phyloP scores from a whole-genome alignment of 164 flowering plant genomes.

The Macadamia tetraphylla region DNA sequence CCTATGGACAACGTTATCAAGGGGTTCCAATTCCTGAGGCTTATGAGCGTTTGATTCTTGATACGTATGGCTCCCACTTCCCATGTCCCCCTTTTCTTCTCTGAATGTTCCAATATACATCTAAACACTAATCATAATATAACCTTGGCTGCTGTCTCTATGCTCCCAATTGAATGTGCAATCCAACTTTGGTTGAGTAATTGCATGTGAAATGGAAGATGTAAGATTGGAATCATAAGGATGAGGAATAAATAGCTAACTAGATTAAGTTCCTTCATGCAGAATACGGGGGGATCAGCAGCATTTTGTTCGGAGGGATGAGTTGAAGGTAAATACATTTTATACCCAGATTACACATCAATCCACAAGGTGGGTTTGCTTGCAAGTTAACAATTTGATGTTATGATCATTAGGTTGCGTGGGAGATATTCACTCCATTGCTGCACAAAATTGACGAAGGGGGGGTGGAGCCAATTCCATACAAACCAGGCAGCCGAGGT shows the following conservation, averaged over 20 bases:
- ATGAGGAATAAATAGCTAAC: background rate
- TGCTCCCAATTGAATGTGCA: background rate
- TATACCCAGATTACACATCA: background rate
- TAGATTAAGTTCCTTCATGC: constrained; percentile 16
- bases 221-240: too few relatives aligned
- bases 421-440: constrained; percentile 94
- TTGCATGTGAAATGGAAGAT: background rate
- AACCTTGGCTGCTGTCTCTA: background rate
- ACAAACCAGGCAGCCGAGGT: constrained; percentile 87
- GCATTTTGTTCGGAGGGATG: constrained; percentile 96
- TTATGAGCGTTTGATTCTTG: constrained; percentile 92
- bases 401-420: constrained; percentile 58
- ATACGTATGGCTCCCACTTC: constrained; percentile 58
- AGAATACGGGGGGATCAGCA: constrained; percentile 96
- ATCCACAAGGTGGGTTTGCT: background rate
- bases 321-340: constrained; percentile 57
- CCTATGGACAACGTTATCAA: constrained; percentile 85
- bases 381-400: constrained; percentile 8
- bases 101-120: background rate
- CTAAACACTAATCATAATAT: background rate
- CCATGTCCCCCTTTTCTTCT: background rate
- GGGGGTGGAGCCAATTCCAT: constrained; percentile 56
- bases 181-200: background rate
- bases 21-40: constrained; percentile 85
- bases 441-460: constrained; percentile 81